These are phyloP conservation scores for Thalassiosira hispida DNA, from an alignment of 352 stramenopile species.

Conservation along the genomic window DNA sequence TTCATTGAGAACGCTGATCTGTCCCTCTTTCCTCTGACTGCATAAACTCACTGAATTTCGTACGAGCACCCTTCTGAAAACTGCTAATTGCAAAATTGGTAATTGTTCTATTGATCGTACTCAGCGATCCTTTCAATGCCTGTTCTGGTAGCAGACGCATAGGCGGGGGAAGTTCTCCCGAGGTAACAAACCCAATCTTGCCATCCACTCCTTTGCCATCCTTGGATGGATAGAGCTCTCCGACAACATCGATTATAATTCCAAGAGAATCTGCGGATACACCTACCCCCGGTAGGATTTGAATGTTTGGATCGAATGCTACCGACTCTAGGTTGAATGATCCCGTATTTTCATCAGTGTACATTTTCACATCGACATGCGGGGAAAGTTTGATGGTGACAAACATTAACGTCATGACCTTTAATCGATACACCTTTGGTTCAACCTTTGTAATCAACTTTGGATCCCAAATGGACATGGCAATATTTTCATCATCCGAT, in stretches of 20 bases:
- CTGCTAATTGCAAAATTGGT: conserved; percentile 68
- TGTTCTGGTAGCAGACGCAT: conserved; percentile 69
- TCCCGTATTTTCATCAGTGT: conserved; percentile 41
- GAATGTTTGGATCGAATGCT: conserved; percentile 79
- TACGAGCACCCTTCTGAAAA: conserved; percentile 70
- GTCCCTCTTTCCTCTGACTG: conserved; percentile 13
- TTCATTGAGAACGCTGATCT: conserved; percentile 4
- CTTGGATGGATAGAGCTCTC: conserved; percentile 65
- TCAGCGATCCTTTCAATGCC: conserved; percentile 60
- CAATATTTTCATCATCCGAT: conserved; percentile 65
- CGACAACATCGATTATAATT: conserved; percentile 78
- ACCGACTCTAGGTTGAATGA: conserved; percentile 67
- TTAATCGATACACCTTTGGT: conserved; percentile 69
- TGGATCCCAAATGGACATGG: conserved; percentile 77
- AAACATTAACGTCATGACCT: conserved; percentile 83
- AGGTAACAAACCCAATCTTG: conserved; percentile 75
- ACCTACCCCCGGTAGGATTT: conserved; percentile 70
- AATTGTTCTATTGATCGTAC: conserved; percentile 76
- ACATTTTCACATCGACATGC: conserved; percentile 79
- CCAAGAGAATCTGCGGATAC: conserved; percentile 61
- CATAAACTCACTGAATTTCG: conserved; percentile 68
- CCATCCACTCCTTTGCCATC: conserved; percentile 72
- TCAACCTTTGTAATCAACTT: conserved; percentile 63
- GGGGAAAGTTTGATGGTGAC: conserved; percentile 76
- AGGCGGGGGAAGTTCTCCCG: conserved; percentile 61